phyloP scores from a whole-genome alignment of 2,329 filamentous ascomycete species.

The Talaromyces sp. region DNA sequence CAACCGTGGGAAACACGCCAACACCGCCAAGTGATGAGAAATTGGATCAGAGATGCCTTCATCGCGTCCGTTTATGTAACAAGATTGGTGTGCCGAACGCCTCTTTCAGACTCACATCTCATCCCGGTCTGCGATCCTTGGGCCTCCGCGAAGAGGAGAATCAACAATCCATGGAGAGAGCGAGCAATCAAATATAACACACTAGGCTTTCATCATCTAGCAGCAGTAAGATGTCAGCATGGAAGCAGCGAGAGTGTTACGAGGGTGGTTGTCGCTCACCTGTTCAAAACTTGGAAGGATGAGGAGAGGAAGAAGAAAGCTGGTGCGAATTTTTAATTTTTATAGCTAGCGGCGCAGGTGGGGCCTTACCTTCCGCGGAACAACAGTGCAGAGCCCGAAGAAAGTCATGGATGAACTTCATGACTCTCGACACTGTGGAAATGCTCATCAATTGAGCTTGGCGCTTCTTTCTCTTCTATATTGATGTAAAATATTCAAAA shows the following conservation, averaged over 20 bases:
- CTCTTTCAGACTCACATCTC: constrained; percentile 78
- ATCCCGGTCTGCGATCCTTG: constrained; percentile 71
- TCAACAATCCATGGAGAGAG: constrained; percentile 60
- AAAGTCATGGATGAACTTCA: neutral
- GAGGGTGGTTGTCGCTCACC: constrained; percentile 51
- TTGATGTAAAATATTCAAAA: neutral
- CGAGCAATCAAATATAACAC: constrained; percentile 77
- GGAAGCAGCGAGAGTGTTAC: neutral
- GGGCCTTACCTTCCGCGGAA: neutral
- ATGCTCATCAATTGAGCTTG: constrained; percentile 8
- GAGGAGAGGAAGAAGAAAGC: constrained; percentile 54
- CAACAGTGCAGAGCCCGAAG: neutral
- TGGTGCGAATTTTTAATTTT: constrained; percentile 6
- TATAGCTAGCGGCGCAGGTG: constrained; percentile 15
- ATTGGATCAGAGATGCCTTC: constrained; percentile 86
- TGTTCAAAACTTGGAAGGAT: constrained; percentile 99
- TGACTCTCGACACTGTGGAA: neutral
- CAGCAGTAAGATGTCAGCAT: constrained; percentile 13
- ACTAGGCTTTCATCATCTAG: constrained; percentile 99
- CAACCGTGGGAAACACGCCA: neutral
- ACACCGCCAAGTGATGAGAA: constrained; percentile 47
- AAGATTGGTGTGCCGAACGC: constrained; percentile 99
- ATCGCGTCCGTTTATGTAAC: constrained; percentile 93
- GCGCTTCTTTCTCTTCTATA: neutral
- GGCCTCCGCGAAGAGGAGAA: constrained; percentile 76